A percentile compares a stretch with the other conserved stretches of the same genome.
phyloP scores from a whole-genome alignment of 495 filamentous ascomycete genomes.

The Apodospora peruviana region DNA sequence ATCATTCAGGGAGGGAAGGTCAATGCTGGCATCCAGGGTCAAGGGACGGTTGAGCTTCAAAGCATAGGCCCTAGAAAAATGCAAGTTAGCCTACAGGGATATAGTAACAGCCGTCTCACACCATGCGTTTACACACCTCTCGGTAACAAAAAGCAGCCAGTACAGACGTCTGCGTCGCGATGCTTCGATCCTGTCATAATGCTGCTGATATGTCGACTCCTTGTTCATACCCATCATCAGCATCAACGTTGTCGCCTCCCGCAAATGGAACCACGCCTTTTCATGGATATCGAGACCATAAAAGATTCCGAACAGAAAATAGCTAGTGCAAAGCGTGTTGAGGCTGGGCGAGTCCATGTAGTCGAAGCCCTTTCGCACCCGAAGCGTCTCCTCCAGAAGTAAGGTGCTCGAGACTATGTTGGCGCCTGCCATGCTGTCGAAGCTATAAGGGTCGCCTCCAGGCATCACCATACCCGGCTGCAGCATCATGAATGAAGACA shows the following conservation, averaged over 20 bases:
- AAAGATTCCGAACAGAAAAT: constrained; percentile 72
- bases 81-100: constrained; percentile 11
- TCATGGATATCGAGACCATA: constrained; percentile 67
- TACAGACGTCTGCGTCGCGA: constrained; percentile 56
- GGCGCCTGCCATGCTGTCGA: constrained; percentile 47
- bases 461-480: constrained; percentile 69
- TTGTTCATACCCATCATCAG: constrained; percentile 56
- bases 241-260: constrained; percentile 62
- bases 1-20: constrained; percentile 57
- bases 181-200: constrained; percentile 48
- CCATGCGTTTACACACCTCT: constrained; percentile 50
- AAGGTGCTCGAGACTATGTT: constrained; percentile 52
- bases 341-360: constrained; percentile 64
- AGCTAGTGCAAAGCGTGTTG: constrained; percentile 68
- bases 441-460: constrained; percentile 43
- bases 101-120: neutral
- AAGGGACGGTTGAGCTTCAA: constrained; percentile 67
- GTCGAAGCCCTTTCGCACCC: constrained; percentile 70
- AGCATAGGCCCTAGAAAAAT: constrained; percentile 55
- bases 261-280: constrained; percentile 68
- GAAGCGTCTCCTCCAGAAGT: constrained; percentile 70
- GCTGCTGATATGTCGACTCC: constrained; percentile 51
- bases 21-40: constrained; percentile 52
- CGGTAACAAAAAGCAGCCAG: constrained; percentile 67
- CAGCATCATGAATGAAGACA: constrained; percentile 82